These are phyloP conservation scores for Apiospora saccharicola DNA, from an alignment of 2,329 filamentous ascomycete genomes.

Conservation along the genomic window DNA sequence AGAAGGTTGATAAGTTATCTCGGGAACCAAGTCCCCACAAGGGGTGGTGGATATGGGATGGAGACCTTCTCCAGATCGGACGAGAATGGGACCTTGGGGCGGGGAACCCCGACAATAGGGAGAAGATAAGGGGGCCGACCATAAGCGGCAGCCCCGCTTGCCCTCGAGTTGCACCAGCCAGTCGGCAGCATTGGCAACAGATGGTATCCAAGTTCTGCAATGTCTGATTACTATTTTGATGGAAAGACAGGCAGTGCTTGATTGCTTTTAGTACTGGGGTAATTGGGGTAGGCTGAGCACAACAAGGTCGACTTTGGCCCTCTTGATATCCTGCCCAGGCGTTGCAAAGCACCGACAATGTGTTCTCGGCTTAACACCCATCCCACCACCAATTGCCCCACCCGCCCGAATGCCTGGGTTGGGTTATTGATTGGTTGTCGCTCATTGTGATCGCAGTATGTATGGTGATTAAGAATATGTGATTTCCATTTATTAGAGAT, in stretches of 20 bases:
- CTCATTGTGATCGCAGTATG: neutral
- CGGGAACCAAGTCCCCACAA: neutral
- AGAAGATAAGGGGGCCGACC: neutral
- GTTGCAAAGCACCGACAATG: neutral
- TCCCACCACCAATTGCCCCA: too few relatives aligned
- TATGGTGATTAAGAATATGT: too few relatives aligned
- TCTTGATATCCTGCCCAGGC: neutral
- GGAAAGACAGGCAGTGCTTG: too few relatives aligned
- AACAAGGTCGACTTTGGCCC: neutral
- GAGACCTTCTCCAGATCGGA: neutral
- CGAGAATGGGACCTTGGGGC: neutral
- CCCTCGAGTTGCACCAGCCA: neutral
- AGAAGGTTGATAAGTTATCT: neutral
- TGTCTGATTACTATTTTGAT: too few relatives aligned
- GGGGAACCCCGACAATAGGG: neutral
- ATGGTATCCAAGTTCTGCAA: too few relatives aligned
- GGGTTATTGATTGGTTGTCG: neutral
- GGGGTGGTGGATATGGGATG: too few relatives aligned
- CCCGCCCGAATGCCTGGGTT: neutral
- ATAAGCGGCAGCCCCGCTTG: slow-evolving; percentile 1
- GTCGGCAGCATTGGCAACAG: neutral
- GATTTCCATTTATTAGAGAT: too few relatives aligned
- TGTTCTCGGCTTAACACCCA: neutral
- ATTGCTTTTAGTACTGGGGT: too few relatives aligned
- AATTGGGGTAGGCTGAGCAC: too few relatives aligned